phyloP scores from a whole-genome alignment of 2,329 filamentous ascomycete genomes.

The Monilinia vaccinii-corymbosi region DNA sequence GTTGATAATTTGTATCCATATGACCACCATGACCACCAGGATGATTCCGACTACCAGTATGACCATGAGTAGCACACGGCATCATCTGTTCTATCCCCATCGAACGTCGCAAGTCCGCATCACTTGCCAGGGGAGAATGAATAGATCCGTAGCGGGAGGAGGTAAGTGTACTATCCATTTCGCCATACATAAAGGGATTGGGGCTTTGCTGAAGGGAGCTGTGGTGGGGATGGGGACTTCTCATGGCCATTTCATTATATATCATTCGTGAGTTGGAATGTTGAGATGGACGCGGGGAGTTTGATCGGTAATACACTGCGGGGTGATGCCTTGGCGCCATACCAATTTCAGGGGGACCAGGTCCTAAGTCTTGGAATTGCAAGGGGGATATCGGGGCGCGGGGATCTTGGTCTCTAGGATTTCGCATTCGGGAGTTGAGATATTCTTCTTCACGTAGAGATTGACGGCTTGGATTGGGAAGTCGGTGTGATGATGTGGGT shows the following conservation, averaged over 20 bases:
- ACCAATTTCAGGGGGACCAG: neutral
- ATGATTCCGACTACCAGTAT: neutral
- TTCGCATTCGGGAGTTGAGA: neutral
- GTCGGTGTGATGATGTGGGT: neutral
- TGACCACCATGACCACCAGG: neutral
- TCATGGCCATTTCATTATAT: neutral
- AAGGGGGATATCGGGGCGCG: neutral
- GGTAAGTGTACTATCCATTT: conserved; percentile 4
- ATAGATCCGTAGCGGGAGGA: conserved; percentile 6
- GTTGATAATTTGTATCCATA: conserved; percentile 4
- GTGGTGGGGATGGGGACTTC: neutral
- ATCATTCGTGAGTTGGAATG: neutral
- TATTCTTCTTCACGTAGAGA: neutral
- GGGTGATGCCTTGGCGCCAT: neutral
- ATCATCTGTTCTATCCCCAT: neutral
- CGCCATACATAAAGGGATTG: neutral
- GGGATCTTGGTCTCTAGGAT: neutral
- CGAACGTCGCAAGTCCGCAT: neutral
- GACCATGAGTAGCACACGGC: neutral
- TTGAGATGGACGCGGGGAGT: neutral
- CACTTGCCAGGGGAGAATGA: neutral
- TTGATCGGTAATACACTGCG: neutral
- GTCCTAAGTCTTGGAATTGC: conserved; percentile 4
- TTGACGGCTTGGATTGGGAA: neutral
- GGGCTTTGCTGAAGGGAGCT: neutral